Base-by-base conservation (phyloP, 2,329 filamentous ascomycete genomes). In the Colletotrichum gloeosporioides region DNA sequence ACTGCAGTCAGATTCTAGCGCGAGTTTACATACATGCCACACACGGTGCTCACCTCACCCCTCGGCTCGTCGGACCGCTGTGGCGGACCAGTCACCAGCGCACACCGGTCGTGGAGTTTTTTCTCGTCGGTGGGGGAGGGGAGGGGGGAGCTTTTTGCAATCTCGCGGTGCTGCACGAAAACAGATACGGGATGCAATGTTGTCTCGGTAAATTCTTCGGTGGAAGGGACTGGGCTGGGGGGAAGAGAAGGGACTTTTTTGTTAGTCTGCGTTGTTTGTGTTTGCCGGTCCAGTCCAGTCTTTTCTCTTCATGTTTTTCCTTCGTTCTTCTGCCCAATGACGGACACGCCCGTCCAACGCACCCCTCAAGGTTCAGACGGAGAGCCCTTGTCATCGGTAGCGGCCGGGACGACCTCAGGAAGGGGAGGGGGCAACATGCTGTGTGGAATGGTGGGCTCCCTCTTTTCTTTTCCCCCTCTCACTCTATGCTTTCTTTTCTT, bases 111-210 rank as follows among this genome's bases (percentile, higher is more conserved):
- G 68, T 70, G 57, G 57, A 53, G 68, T 4, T 59, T 16, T 49
- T 22, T 8, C 44, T 13, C n/a, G 44, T 49, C 10, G 44, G n/a
- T 49, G n/a, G 67, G 53, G 39, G 70, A 29, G 8, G 44, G 32
- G 15, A 8, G 15, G 34, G 39, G 39, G 39, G 39, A 12, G 18
- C 18, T 10, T 49, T 49, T 49, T 55, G 65, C 71, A 74, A 74
- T 70, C 44, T 70, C 66, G 71, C 71, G 59, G 57, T 53, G 64
- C 64, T 69, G 29, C 55, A 62, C 62, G 36, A 36, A 73, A 69
- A 49, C 64, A 73, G 71, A 69, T 69, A 62, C 36, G 71, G 61
- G 36, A 69, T 70, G 66, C 39, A 70, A 49, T 64, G 36, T n/a
- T 70, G 66, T 63, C 44, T 70, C 66, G 71, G 59, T 74, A 59